A percentile compares a stretch with the other conserved stretches of the same genome.
These are phyloP conservation scores for Ophiobolus disseminans DNA, from an alignment of 2,329 filamentous ascomycete species.

Conservation along the genomic window DNA sequence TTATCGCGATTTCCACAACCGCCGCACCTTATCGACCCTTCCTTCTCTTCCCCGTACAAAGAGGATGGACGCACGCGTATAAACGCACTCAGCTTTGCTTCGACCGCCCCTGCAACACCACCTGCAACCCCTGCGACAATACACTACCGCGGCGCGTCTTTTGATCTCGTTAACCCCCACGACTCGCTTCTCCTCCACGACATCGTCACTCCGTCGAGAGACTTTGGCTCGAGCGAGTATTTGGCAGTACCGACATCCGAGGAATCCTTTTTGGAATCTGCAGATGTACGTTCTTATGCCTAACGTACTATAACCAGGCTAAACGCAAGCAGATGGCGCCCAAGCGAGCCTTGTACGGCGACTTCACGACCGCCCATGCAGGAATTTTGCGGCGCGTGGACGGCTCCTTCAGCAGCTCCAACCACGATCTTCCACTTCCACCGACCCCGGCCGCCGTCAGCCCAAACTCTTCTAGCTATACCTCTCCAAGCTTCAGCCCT, in stretches of 20 bases:
- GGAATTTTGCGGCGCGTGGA: constrained; percentile 35
- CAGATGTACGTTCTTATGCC: constrained; percentile 24
- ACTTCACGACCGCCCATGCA: constrained; percentile 38
- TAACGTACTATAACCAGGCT: neutral
- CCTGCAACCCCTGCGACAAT: constrained; percentile 48
- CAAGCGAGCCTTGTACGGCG: constrained; percentile 37
- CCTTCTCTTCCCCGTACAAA: constrained; percentile 28
- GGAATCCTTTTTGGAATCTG: constrained; percentile 20
- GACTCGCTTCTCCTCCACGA: constrained; percentile 45
- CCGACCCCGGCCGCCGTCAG: constrained; percentile 37
- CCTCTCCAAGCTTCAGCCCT: constrained; percentile 34
- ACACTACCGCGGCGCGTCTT: constrained; percentile 50
- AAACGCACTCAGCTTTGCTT: constrained; percentile 31
- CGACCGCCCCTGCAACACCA: constrained; percentile 41
- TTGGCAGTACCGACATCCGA: constrained; percentile 33
- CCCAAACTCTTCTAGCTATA: constrained; percentile 36
- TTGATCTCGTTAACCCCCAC: constrained; percentile 50
- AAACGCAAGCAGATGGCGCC: constrained; percentile 38
- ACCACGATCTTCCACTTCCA: constrained; percentile 28
- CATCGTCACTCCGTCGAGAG: constrained; percentile 47
- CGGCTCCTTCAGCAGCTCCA: constrained; percentile 16
- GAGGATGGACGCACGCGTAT: constrained; percentile 27
- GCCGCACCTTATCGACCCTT: constrained; percentile 28
- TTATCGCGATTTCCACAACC: constrained; percentile 47
- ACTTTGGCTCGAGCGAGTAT: constrained; percentile 44